Percentiles rank a stretch among this genome's conserved stretches.
Evolutionary conservation across 2,329 filamentous ascomycete species (phyloP).

Genomic region (Cercospora sojina): DNA sequence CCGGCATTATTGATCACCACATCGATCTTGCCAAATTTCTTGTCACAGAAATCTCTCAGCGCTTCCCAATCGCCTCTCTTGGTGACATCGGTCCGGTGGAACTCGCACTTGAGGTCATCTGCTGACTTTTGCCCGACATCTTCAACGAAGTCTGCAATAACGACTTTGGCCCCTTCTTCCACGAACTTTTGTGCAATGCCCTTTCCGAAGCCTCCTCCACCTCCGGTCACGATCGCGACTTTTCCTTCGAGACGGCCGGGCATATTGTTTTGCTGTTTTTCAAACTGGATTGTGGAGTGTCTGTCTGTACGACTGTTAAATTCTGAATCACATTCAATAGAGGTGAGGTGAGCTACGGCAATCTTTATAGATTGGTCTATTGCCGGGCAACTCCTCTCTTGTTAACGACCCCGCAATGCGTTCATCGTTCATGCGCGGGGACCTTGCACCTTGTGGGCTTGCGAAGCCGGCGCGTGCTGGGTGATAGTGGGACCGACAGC

Average conservation of each 20-base stretch:
- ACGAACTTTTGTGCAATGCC: slow-evolving; percentile 61
- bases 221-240: slow-evolving; percentile 56
- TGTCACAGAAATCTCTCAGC: slow-evolving; percentile 48
- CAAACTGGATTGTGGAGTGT: neutral
- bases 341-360: neutral
- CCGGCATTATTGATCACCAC: slow-evolving; percentile 63
- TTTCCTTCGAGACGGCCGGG: slow-evolving; percentile 27
- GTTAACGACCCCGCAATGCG: slow-evolving; percentile 9
- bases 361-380: neutral
- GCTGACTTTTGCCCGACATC: slow-evolving; percentile 55
- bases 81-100: slow-evolving; percentile 55
- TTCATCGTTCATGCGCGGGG: slow-evolving; percentile 9
- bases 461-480: slow-evolving; percentile 6
- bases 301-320: neutral
- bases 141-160: slow-evolving; percentile 62
- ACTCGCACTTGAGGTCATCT: slow-evolving; percentile 46
- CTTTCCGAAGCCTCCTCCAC: slow-evolving; percentile 63
- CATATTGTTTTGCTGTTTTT: slow-evolving; percentile 9
- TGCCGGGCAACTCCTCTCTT: slow-evolving; percentile 4
- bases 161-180: slow-evolving; percentile 59
- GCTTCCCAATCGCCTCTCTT: slow-evolving; percentile 55
- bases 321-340: neutral
- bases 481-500: slow-evolving; percentile 4
- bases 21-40: slow-evolving; percentile 55
- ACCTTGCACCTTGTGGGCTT: neutral